These are phyloP conservation scores for Styphnolobium japonicum DNA, from an alignment of 306 rosid genomes.

Conservation along the genomic window DNA sequence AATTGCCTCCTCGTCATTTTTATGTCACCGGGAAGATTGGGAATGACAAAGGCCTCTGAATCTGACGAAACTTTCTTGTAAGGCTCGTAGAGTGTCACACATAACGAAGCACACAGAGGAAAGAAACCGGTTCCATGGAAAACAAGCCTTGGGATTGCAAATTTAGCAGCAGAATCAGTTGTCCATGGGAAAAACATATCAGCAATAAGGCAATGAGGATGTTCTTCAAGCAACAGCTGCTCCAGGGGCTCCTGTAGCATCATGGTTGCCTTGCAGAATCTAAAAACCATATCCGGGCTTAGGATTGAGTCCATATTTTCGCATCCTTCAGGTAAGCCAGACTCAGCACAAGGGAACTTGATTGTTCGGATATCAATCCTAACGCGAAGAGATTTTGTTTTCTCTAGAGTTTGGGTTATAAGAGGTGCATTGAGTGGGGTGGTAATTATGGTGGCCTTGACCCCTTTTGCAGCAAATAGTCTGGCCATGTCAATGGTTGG, in stretches of 20 bases:
- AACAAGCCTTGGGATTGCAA: constrained; percentile 34
- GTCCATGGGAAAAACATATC: constrained; percentile 41
- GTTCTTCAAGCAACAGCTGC: constrained; percentile 5
- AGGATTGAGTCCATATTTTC: constrained; percentile 1
- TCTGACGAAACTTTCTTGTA: constrained; percentile 15
- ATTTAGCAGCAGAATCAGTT: constrained; percentile 23
- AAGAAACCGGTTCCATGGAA: constrained; percentile 38
- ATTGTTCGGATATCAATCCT: not conserved
- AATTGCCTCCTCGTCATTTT: constrained; percentile 12
- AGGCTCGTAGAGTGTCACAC: constrained; percentile 25
- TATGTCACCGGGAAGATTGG: constrained; percentile 29
- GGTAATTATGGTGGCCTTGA: constrained; percentile 28
- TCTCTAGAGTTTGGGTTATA: not conserved
- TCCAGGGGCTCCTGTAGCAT: constrained; percentile 24
- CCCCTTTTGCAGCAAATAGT: constrained; percentile 16
- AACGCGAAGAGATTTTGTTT: not conserved
- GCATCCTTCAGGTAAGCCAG: constrained; percentile 34
- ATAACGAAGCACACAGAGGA: not conserved
- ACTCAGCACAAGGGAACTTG: constrained; percentile 21
- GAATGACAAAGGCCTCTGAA: constrained; percentile 29
- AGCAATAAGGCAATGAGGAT: constrained; percentile 35
- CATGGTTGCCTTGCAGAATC: not conserved
- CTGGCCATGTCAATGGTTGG: constrained; percentile 33
- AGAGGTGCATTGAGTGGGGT: constrained; percentile 16
- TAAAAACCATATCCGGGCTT: not conserved